These are phyloP conservation scores for Phytophthora cryptogea DNA, from an alignment of 352 stramenopile species.

Conservation along the genomic window DNA sequence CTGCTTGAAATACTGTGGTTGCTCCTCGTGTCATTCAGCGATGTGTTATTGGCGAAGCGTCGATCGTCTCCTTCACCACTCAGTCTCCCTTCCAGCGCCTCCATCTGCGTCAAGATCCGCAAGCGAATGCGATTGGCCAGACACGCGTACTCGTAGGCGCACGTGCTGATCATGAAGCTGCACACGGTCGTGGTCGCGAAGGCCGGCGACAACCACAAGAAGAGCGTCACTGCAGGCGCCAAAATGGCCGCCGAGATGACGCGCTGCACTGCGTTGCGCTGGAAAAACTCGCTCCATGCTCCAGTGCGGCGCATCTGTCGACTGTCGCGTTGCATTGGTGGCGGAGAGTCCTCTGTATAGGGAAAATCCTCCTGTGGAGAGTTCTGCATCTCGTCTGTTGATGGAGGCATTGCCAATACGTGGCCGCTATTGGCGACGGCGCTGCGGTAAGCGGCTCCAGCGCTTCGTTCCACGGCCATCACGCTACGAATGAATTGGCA, in stretches of 20 bases:
- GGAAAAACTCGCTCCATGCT: slow-evolving; percentile 36
- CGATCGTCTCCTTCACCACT: background rate
- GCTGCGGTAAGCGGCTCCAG: background rate
- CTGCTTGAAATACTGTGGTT: slow-evolving; percentile 23
- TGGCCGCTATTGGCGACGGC: background rate
- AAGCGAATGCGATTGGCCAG: slow-evolving; percentile 67
- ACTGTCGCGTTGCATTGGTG: background rate
- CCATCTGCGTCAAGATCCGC: slow-evolving; percentile 43
- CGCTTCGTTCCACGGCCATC: slow-evolving; percentile 12
- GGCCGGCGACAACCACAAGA: slow-evolving; percentile 65
- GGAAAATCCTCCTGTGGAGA: slow-evolving; percentile 16
- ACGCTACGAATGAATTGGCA: background rate
- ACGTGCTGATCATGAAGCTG: slow-evolving; percentile 59
- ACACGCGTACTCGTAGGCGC: slow-evolving; percentile 74
- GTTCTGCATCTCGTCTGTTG: slow-evolving; percentile 10
- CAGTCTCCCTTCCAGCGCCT: slow-evolving; percentile 20
- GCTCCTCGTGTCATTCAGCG: slow-evolving; percentile 20
- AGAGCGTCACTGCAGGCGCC: slow-evolving; percentile 60
- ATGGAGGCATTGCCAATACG: background rate
- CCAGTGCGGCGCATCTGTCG: slow-evolving; percentile 2
- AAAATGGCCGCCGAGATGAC: slow-evolving; percentile 58
- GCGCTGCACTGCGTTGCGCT: slow-evolving; percentile 63
- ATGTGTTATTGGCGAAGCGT: slow-evolving; percentile 23
- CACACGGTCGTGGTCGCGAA: slow-evolving; percentile 69
- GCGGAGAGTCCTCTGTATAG: slow-evolving; percentile 11